Evolutionary conservation across 768 basidiomycete genomes (phyloP), one percentile per base, ranked within the genome.

Genomic region (Galerina marginata): DNA sequence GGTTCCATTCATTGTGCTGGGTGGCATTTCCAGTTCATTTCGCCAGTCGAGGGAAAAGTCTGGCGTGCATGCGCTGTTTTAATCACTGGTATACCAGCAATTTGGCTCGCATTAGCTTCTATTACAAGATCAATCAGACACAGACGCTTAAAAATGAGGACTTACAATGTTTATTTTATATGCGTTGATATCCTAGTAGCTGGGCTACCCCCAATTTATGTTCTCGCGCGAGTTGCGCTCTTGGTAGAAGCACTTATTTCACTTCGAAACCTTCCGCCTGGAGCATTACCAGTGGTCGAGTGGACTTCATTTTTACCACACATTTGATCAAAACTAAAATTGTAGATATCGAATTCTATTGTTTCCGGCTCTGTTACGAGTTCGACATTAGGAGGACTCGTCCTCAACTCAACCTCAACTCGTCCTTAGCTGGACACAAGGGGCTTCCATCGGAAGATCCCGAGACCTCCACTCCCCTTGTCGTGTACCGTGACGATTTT

Each of bases 1-100:
- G 54, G 54, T 4, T 25, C 54, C 2, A 56, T 56, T 38, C 54
- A 56, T 39, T 54, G 52, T 23, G 15, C 39, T n/a, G 52, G 16
- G 14, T 54, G 52, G 52, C 23, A 15, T 42, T 54, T 54, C 52
- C 38, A n/a, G 9, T 54, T 54, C 52, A 25, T 40, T 23, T 54
- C 52, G 39, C 9, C 9, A 6, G 23, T 25, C 7, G 52, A 42
- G 14, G 23, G 23, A 12, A 25, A 11, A 4, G 16, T 42, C 7
- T 54, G 52, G 52, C 39, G 52, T n/a, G 14, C 20, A 25, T 54
- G 11, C 9, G 15, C 38, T 3, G n/a, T 54, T 3, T 2, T 7
- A 14, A 54, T 54, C 42, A 23, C 39, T 2, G 12, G 10, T 25
- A 40, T 42, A 6, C 52, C 52, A 10, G 12, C 42, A 16, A 6